Evolutionary conservation across 2,329 filamentous ascomycete genomes (phyloP).

Genomic region (Claviceps sp.): DNA sequence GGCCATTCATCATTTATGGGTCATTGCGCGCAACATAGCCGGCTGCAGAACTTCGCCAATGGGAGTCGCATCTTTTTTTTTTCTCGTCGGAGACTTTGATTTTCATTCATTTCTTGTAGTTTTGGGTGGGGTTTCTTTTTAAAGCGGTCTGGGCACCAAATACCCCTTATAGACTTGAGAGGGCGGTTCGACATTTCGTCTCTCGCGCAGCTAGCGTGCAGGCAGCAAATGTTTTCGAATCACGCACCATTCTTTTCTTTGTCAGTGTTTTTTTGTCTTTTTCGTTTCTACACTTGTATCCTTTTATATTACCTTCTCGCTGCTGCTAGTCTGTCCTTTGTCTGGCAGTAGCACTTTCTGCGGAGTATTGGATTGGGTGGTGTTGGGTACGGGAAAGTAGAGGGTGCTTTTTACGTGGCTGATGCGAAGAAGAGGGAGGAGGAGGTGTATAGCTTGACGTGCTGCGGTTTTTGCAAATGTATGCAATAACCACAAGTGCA

Average conservation of each 20-base stretch:
- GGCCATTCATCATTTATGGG: neutral
- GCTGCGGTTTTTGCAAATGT: too few species aligned
- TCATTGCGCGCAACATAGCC: neutral
- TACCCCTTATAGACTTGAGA: constrained; percentile 25
- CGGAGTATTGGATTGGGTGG: neutral
- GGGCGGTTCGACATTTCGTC: constrained; percentile 9
- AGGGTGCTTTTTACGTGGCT: neutral
- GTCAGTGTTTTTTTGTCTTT: constrained; percentile 9
- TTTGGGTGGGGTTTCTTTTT: constrained; percentile 1
- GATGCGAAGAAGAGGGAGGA: neutral
- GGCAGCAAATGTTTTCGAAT: constrained; percentile 14
- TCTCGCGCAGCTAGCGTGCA: constrained; percentile 12
- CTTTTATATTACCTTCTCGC: neutral
- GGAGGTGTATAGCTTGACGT: too few species aligned
- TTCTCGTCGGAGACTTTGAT: constrained; percentile 1
- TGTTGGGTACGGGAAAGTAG: neutral
- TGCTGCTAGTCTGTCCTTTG: too few species aligned
- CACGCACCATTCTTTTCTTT: constrained; percentile 13
- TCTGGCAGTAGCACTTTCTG: neutral
- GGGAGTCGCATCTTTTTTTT: constrained; percentile 8
- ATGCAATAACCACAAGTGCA: too few species aligned
- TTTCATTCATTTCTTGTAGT: neutral
- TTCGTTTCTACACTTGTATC: constrained; percentile 14
- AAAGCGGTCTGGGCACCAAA: constrained; percentile 20
- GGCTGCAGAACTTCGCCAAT: constrained; percentile 1